phyloP scores from a whole-genome alignment of 192 early-diverging fungal genomes.

The Chytriomyces sp. region DNA sequence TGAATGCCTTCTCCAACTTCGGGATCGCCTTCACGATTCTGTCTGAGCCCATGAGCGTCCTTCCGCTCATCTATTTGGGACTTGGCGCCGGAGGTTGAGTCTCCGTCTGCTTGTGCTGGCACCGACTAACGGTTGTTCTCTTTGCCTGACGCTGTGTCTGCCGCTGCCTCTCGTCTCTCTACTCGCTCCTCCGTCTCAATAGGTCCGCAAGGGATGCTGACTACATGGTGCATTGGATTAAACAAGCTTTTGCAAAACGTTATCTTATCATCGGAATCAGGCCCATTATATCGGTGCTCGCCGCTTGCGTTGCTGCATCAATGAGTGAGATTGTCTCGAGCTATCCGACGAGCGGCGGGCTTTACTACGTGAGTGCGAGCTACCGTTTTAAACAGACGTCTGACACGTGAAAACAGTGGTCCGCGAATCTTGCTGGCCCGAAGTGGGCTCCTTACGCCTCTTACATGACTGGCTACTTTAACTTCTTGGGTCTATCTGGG shows the following conservation, averaged over 20 bases:
- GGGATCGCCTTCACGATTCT: conserved; percentile 27
- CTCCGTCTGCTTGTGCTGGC: not conserved
- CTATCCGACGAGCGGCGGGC: conserved; percentile 27
- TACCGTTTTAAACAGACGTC: not conserved
- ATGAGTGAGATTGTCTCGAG: conserved; percentile 28
- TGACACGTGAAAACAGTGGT: conserved; percentile 2
- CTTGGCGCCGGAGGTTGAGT: conserved; percentile 19
- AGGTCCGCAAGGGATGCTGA: conserved; percentile 26
- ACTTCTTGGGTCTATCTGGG: conserved; percentile 33
- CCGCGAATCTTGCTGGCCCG: conserved; percentile 26
- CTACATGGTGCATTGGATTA: conserved; percentile 3
- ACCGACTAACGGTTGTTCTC: not conserved
- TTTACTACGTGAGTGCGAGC: conserved; percentile 21
- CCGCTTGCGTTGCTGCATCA: conserved; percentile 11
- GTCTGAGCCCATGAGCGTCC: conserved; percentile 11
- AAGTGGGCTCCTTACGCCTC: conserved; percentile 37
- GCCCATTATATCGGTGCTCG: conserved; percentile 15
- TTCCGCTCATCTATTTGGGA: conserved; percentile 19
- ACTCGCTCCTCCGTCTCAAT: no score
- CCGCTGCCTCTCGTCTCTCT: not conserved
- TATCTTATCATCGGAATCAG: not conserved
- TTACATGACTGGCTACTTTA: conserved; percentile 43
- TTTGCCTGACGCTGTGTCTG: not conserved
- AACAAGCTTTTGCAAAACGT: not conserved
- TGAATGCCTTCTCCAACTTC: conserved; percentile 26